Percentiles rank a stretch among this genome's conserved stretches.
phyloP scores from a whole-genome alignment of 129 eudicot species.

The Solidago caesia region DNA sequence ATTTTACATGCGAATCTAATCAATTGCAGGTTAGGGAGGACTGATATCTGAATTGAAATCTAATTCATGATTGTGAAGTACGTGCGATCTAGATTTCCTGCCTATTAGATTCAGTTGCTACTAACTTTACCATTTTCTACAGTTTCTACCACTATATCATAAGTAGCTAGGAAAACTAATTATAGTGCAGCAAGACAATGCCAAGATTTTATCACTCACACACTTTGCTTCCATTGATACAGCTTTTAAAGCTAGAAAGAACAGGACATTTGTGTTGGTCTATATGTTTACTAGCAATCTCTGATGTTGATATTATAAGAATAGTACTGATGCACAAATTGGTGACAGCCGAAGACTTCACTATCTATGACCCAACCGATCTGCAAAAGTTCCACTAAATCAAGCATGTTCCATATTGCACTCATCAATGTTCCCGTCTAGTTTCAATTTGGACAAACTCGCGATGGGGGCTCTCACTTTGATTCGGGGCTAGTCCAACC shows the following conservation, averaged over 20 bases:
- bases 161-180: slow-evolving; percentile 5
- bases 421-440: slow-evolving; percentile 22
- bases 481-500: not conserved
- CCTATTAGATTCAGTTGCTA: not conserved
- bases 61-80: not conserved
- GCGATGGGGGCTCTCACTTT: not conserved
- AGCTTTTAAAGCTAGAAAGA: not conserved
- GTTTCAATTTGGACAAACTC: not conserved
- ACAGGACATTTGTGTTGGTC: not conserved
- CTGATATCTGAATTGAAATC: not conserved
- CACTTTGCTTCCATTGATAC: not conserved
- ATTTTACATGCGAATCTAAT: too few species aligned
- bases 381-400: slow-evolving; percentile 26
- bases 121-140: slow-evolving; percentile 2
- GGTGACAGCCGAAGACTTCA: slow-evolving; percentile 27
- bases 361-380: slow-evolving; percentile 14
- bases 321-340: slow-evolving; percentile 9
- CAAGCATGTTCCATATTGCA: slow-evolving; percentile 26
- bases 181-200: not conserved
- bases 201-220: slow-evolving; percentile 19
- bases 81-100: not conserved
- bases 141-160: slow-evolving; percentile 5
- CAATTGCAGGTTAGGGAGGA: not conserved
- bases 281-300: not conserved
- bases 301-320: not conserved